phyloP scores from a whole-genome alignment of 305 asterid genomes.

The Rubia peregrina region DNA sequence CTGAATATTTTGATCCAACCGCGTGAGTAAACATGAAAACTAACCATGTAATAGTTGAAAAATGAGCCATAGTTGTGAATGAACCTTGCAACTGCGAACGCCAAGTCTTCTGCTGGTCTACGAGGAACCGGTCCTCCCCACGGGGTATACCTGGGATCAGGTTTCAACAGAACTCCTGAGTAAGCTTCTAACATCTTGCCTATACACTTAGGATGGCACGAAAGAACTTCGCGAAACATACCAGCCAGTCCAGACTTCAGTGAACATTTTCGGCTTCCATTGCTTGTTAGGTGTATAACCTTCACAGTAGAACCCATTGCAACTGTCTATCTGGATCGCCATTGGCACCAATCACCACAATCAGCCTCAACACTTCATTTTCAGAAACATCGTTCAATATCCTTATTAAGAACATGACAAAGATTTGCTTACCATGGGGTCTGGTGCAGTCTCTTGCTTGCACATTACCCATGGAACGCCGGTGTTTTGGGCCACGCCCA shows the following conservation, averaged over 20 bases:
- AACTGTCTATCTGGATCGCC: conserved; percentile 56
- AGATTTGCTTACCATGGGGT: conserved; percentile 42
- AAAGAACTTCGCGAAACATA: conserved; percentile 9
- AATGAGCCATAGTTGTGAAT: conserved; percentile 80
- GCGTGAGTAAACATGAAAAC: conserved; percentile 10
- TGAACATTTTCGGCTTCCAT: conserved; percentile 80
- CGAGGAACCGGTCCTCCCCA: conserved; percentile 57
- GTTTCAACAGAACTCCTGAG: not conserved
- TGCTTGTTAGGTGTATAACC: conserved; percentile 62
- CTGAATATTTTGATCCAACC: not conserved
- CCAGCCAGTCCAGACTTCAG: conserved; percentile 95
- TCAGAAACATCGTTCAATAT: not conserved
- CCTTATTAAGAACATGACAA: not conserved
- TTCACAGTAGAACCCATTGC: conserved; percentile 89
- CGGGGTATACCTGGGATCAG: not conserved
- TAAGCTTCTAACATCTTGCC: not conserved
- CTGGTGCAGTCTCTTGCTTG: conserved; percentile 61
- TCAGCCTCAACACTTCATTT: not conserved
- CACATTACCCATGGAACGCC: conserved; percentile 99
- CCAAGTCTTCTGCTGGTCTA: conserved; percentile 80
- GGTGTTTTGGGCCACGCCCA: conserved; percentile 64
- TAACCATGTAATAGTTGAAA: conserved; percentile 89
- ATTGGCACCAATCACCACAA: not conserved
- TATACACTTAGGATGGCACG: not conserved
- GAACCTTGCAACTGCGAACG: conserved; percentile 80